These are phyloP conservation scores for Silene uniflora DNA, from an alignment of 148 eudicot genomes.

Conservation along the genomic window DNA sequence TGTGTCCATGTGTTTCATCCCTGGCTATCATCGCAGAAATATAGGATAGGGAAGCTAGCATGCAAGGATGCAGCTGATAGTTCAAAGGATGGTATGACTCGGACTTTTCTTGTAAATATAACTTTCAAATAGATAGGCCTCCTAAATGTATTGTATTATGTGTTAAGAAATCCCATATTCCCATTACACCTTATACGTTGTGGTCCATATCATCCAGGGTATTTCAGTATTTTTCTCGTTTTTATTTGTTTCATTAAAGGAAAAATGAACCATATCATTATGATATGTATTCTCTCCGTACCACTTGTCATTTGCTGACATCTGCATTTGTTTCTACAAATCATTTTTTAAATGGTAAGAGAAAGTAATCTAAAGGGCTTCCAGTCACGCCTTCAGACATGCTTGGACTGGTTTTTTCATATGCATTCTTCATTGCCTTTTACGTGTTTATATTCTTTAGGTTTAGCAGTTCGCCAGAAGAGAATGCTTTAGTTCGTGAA, in stretches of 20 bases:
- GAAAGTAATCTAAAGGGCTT: too few species aligned
- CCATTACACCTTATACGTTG: not conserved
- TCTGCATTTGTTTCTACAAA: too few species aligned
- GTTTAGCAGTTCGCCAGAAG: too few species aligned
- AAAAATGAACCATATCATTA: too few species aligned
- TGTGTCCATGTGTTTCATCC: conserved; percentile 3
- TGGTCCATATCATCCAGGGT: not conserved
- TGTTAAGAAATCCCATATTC: not conserved
- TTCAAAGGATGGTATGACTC: conserved; percentile 37
- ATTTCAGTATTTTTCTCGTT: too few species aligned
- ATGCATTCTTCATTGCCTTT: conserved; percentile 9
- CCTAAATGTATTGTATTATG: not conserved
- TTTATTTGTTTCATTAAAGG: too few species aligned
- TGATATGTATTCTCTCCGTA: too few species aligned
- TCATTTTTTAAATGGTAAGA: too few species aligned
- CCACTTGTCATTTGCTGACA: too few species aligned
- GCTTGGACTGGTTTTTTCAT: not conserved
- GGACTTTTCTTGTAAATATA: not conserved
- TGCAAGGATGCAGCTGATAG: conserved; percentile 32
- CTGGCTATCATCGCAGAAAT: conserved; percentile 30
- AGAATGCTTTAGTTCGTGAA: too few species aligned
- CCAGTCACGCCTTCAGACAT: not conserved
- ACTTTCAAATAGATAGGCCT: not conserved
- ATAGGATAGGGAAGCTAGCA: conserved; percentile 40
- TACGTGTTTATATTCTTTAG: not conserved